These are phyloP conservation scores for Phaeotremella skinneri DNA, from an alignment of 768 basidiomycete genomes.

Conservation along the genomic window DNA sequence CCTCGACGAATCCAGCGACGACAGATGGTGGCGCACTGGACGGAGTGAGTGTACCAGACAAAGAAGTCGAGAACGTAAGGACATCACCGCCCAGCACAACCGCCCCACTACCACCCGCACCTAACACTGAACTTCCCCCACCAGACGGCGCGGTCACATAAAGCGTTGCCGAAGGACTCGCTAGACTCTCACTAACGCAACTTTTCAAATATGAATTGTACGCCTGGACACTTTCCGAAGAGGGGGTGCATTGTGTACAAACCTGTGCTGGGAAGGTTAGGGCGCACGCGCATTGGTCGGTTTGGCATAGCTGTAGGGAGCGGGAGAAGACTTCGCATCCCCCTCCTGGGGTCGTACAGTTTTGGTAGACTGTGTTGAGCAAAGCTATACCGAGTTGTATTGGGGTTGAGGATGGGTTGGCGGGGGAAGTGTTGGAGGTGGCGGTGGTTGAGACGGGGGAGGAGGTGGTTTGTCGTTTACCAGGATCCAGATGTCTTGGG, in stretches of 20 bases:
- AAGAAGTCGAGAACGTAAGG: too few species aligned
- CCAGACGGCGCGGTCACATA: background rate
- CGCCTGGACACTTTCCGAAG: background rate
- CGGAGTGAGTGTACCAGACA: too few species aligned
- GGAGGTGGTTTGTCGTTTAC: background rate
- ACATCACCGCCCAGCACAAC: too few species aligned
- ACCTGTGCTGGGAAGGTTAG: constrained; percentile 12
- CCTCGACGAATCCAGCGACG: too few species aligned
- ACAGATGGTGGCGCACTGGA: too few species aligned
- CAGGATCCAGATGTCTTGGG: background rate
- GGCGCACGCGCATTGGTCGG: constrained; percentile 7
- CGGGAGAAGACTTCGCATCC: constrained; percentile 6
- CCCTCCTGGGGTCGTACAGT: background rate
- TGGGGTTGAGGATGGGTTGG: background rate
- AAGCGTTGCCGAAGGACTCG: background rate
- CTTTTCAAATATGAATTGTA: constrained; percentile 13
- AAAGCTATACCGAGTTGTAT: background rate
- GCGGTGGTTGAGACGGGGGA: background rate
- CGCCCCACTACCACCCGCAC: background rate
- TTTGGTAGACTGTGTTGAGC: background rate
- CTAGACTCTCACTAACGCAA: constrained; percentile 1
- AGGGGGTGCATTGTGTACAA: constrained; percentile 11
- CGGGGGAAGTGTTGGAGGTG: background rate
- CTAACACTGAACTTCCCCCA: background rate
- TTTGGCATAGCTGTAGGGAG: constrained; percentile 3